A percentile compares a stretch with the other conserved stretches of the same genome.
Conservation (phyloP, 177 flowering plant species). For the Tripterygium wilfordii region DNA sequence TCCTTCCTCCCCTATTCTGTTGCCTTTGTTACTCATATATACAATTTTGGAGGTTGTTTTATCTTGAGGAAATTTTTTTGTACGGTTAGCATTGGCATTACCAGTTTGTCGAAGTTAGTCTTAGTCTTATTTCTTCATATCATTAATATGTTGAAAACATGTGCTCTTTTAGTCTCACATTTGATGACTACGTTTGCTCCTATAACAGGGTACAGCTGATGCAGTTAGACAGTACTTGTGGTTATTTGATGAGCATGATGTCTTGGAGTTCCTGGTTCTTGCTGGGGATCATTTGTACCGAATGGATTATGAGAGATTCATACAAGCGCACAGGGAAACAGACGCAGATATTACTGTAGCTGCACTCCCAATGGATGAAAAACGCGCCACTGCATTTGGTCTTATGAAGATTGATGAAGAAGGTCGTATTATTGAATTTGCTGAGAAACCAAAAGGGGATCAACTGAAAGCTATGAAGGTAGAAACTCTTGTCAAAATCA, state of each 20-base stretch:
- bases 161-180: too few species aligned
- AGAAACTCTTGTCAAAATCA: not conserved
- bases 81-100: too few species aligned
- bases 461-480: slow-evolving; percentile 86
- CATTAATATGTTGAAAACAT: too few species aligned
- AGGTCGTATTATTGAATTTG: slow-evolving; percentile 88
- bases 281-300: slow-evolving; percentile 51
- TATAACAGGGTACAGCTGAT: slow-evolving; percentile 53
- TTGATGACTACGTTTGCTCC: too few species aligned
- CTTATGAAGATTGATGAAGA: slow-evolving; percentile 92
- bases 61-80: not conserved
- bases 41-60: not conserved
- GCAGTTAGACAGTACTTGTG: slow-evolving; percentile 52
- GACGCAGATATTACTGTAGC: slow-evolving; percentile 96
- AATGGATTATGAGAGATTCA: slow-evolving; percentile 47
- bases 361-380: slow-evolving; percentile 87
- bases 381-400: slow-evolving; percentile 91
- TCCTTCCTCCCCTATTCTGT: too few species aligned
- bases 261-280: slow-evolving; percentile 38
- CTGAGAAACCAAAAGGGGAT: slow-evolving; percentile 93
- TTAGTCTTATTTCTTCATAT: too few species aligned
- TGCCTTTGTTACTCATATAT: not conserved
- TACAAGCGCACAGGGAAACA: slow-evolving; percentile 57
- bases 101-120: too few species aligned
- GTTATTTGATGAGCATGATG: slow-evolving; percentile 50